Evolutionary conservation across 2,329 filamentous ascomycete species (phyloP).

Genomic region (Penicillium polonicum): DNA sequence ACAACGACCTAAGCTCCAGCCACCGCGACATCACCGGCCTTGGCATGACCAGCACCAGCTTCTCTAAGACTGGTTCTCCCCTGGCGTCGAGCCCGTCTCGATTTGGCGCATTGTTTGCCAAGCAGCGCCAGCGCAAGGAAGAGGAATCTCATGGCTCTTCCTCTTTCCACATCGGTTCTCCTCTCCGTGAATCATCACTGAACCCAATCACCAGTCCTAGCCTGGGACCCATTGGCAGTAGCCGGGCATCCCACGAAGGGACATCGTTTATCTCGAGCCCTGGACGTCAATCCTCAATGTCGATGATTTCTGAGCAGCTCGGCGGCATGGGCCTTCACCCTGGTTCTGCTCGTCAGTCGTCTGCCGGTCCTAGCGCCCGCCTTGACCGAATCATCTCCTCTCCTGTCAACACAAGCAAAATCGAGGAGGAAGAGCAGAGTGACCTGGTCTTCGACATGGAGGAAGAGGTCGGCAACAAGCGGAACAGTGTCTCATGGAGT

Average conservation of each 20-base stretch:
- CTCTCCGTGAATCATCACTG: constrained; percentile 61
- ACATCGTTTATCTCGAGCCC: constrained; percentile 56
- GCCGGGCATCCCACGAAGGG: constrained; percentile 48
- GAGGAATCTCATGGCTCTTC: constrained; percentile 49
- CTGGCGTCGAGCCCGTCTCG: constrained; percentile 61
- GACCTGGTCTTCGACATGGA: constrained; percentile 53
- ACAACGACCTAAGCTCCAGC: constrained; percentile 50
- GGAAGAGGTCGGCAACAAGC: constrained; percentile 50
- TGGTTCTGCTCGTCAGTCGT: constrained; percentile 38
- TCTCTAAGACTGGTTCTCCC: constrained; percentile 55
- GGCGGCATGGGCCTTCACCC: constrained; percentile 46
- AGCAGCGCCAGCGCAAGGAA: constrained; percentile 52
- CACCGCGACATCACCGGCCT: constrained; percentile 52
- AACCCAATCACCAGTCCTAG: constrained; percentile 52
- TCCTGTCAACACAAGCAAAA: constrained; percentile 46
- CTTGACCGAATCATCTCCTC: constrained; percentile 49
- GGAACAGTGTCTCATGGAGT: constrained; percentile 38
- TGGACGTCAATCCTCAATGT: constrained; percentile 58
- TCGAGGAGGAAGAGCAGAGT: constrained; percentile 49
- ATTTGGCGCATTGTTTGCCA: constrained; percentile 60
- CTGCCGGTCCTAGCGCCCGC: constrained; percentile 33
- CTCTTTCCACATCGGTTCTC: constrained; percentile 64
- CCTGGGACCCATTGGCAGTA: constrained; percentile 51
- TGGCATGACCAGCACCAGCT: constrained; percentile 50
- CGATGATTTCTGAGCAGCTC: constrained; percentile 62